phyloP scores from a whole-genome alignment of 495 filamentous ascomycete genomes.

The Penicillium salamii region DNA sequence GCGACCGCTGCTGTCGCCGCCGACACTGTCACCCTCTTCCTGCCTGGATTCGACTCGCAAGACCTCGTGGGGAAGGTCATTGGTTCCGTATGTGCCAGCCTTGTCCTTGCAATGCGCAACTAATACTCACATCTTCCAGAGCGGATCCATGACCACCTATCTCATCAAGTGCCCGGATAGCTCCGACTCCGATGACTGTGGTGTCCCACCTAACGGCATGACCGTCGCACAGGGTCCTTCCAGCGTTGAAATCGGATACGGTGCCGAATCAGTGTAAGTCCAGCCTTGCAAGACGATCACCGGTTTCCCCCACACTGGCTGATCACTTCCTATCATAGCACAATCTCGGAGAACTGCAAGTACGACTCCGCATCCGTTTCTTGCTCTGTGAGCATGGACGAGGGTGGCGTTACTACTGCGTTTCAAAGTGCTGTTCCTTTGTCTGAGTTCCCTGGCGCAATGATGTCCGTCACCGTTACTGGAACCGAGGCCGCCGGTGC shows the following conservation, averaged over 20 bases:
- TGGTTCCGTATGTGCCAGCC: slow-evolving; percentile 6
- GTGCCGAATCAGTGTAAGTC: not conserved
- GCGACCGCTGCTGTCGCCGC: slow-evolving; percentile 7
- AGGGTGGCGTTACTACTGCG: not conserved
- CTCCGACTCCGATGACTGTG: slow-evolving; percentile 1
- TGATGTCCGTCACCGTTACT: no score
- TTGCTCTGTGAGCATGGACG: not conserved
- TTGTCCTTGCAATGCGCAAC: not conserved
- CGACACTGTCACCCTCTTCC: slow-evolving; percentile 15
- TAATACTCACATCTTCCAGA: slow-evolving; percentile 1
- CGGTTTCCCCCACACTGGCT: not conserved
- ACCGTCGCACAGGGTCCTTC: slow-evolving; percentile 2
- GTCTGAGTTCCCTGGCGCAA: not conserved
- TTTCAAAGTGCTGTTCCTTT: not conserved
- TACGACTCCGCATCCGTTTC: not conserved
- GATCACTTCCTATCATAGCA: not conserved
- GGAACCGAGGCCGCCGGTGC: not conserved
- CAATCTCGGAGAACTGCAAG: slow-evolving; percentile 3
- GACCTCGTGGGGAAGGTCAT: slow-evolving; percentile 7
- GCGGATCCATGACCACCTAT: slow-evolving; percentile 13
- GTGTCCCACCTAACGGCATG: not conserved
- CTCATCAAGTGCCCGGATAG: slow-evolving; percentile 3
- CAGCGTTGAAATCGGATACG: not conserved
- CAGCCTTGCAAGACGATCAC: not conserved
- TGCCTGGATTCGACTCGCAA: slow-evolving; percentile 12